phyloP scores from a whole-genome alignment of 139 green algal species.

The Asterochloris sp. region DNA sequence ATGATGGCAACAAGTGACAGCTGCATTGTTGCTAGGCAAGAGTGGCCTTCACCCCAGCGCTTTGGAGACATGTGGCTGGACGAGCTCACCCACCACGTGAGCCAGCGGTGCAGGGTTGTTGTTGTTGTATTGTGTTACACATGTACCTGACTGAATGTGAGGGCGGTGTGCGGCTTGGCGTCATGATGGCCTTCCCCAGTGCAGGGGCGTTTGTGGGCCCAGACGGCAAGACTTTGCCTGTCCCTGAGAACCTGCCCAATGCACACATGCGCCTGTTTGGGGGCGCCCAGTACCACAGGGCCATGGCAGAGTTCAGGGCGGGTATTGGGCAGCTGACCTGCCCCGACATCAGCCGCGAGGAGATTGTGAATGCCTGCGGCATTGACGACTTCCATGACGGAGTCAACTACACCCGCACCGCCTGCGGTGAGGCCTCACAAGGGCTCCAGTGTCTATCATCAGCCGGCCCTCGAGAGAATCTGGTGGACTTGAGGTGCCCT shows the following conservation, averaged over 20 bases:
- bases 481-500: no score
- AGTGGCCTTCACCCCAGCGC: no score
- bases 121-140: no score
- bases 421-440: slow-evolving; percentile 41
- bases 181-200: background rate
- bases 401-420: slow-evolving; percentile 93
- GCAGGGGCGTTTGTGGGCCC: slow-evolving; percentile 71
- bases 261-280: slow-evolving; percentile 92
- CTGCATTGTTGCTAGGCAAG: no score
- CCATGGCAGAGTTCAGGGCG: slow-evolving; percentile 84
- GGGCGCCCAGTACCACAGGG: slow-evolving; percentile 93
- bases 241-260: slow-evolving; percentile 72
- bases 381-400: slow-evolving; percentile 95
- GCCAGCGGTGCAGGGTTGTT: no score
- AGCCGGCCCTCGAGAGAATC: no score
- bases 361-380: slow-evolving; percentile 95
- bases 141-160: no score
- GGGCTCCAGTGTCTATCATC: no score
- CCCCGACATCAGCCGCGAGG: slow-evolving; percentile 77
- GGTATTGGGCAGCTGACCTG: slow-evolving; percentile 64
- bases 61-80: no score
- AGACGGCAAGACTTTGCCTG: slow-evolving; percentile 51
- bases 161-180: no score
- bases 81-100: no score
- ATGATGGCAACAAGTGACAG: no score